Percentiles rank a stretch among this genome's conserved stretches.
Conservation (phyloP, 2,329 filamentous ascomycete genomes). For the Aspergillus ruber region DNA sequence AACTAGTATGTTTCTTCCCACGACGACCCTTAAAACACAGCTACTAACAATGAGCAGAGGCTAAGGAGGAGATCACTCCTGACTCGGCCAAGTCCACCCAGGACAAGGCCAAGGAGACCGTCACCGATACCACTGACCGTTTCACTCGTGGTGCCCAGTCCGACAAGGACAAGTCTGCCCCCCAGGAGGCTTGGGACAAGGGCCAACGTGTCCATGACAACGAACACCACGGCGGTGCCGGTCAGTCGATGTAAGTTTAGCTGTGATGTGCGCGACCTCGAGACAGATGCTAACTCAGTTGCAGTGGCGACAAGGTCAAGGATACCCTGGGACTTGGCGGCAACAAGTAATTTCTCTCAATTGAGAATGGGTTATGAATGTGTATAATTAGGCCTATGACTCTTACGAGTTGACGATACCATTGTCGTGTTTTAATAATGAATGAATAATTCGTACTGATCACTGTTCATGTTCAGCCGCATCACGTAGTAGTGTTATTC, state of each 20-base stretch:
- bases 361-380: not conserved
- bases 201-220: constrained; percentile 41
- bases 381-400: constrained; percentile 10
- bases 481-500: constrained; percentile 26
- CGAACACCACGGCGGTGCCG: constrained; percentile 30
- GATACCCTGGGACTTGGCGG: constrained; percentile 34
- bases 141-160: constrained; percentile 45
- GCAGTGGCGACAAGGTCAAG: constrained; percentile 41
- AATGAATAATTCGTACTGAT: not conserved
- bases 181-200: constrained; percentile 49
- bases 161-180: constrained; percentile 50
- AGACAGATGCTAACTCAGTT: not conserved
- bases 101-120: constrained; percentile 50
- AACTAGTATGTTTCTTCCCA: constrained; percentile 35
- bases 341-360: constrained; percentile 10
- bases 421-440: constrained; percentile 3
- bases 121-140: constrained; percentile 53
- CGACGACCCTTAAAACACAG: not conserved
- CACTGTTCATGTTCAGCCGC: not conserved
- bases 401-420: constrained; percentile 22
- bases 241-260: constrained; percentile 35
- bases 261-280: not conserved
- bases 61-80: constrained; percentile 52
- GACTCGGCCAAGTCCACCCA: constrained; percentile 56
- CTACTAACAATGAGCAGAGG: constrained; percentile 38